These are phyloP conservation scores for Oenanthe javanica DNA, from an alignment of 140 eudicot species.

Conservation along the genomic window DNA sequence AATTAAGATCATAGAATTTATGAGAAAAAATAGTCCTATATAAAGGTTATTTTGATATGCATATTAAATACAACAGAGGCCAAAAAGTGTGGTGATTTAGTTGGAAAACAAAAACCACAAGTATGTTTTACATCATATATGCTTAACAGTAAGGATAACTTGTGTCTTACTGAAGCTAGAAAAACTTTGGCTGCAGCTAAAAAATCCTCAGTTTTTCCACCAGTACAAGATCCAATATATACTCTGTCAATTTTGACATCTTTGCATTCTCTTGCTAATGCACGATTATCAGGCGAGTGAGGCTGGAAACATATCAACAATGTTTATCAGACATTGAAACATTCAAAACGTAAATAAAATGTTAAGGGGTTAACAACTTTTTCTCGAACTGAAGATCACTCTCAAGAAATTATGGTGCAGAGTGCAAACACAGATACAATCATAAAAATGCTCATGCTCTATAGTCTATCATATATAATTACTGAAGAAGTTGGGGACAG, in stretches of 20 bases:
- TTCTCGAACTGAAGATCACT: neutral
- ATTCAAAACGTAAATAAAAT: neutral
- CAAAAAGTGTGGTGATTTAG: neutral
- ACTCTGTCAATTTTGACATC: slow-evolving; percentile 97
- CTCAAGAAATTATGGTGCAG: neutral
- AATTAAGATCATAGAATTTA: neutral
- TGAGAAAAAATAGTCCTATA: neutral
- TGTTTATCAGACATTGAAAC: neutral
- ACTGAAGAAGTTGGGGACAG: neutral
- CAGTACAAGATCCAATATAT: slow-evolving; percentile 98
- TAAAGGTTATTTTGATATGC: neutral
- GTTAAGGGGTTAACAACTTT: neutral
- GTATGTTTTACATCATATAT: neutral
- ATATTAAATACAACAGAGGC: neutral
- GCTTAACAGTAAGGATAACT: slow-evolving; percentile 11
- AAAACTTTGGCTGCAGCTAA: slow-evolving; percentile 92
- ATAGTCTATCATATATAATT: too few relatives aligned
- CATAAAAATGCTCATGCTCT: neutral
- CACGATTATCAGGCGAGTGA: slow-evolving; percentile 99
- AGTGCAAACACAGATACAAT: neutral
- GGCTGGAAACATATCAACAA: slow-evolving; percentile 44
- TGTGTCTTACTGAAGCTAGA: slow-evolving; percentile 64
- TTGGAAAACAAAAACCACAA: neutral
- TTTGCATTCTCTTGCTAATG: slow-evolving; percentile 92
- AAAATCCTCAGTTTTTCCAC: slow-evolving; percentile 97